A percentile compares a stretch with the other conserved stretches of the same genome.
These are phyloP conservation scores for Scleromitrula shiraiana DNA, from an alignment of 2,329 filamentous ascomycete species.

Conservation along the genomic window DNA sequence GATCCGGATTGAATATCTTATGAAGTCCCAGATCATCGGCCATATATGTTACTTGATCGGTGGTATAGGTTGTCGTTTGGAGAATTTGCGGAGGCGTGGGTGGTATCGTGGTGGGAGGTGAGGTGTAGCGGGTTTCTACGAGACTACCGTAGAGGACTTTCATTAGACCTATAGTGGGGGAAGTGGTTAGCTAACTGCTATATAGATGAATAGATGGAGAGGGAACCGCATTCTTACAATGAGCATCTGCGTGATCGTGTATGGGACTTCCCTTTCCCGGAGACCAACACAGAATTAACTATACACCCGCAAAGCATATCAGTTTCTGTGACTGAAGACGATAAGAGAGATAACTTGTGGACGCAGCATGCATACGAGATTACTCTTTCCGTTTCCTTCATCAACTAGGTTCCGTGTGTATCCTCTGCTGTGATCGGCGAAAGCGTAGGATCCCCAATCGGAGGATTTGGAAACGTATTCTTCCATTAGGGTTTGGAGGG, in stretches of 20 bases:
- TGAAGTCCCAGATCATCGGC: conserved; percentile 84
- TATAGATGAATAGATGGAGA: neutral
- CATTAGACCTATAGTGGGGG: conserved; percentile 50
- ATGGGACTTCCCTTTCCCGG: conserved; percentile 76
- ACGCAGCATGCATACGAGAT: conserved; percentile 35
- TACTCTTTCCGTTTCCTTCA: conserved; percentile 67
- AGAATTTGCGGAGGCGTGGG: conserved; percentile 52
- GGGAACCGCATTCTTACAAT: conserved; percentile 43
- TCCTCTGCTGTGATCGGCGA: conserved; percentile 58
- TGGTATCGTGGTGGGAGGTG: conserved; percentile 43
- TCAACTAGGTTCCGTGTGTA: conserved; percentile 90
- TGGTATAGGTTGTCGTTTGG: conserved; percentile 57
- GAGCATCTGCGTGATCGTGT: conserved; percentile 81
- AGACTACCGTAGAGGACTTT: conserved; percentile 69
- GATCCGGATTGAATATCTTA: conserved; percentile 67
- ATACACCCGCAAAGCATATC: neutral
- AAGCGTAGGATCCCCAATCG: conserved; percentile 70
- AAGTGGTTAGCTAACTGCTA: neutral
- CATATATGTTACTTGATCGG: conserved; percentile 82
- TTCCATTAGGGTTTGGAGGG: conserved; percentile 66
- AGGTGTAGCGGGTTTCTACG: conserved; percentile 55
- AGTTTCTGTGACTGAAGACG: neutral
- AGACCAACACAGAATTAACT: conserved; percentile 93
- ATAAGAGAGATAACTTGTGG: neutral
- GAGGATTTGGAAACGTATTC: conserved; percentile 59